Evolutionary conservation across 176 grass and related monocot species (phyloP), one percentile per base, ranked within the genome.

Genomic region (Chrysopogon serrulatus): DNA sequence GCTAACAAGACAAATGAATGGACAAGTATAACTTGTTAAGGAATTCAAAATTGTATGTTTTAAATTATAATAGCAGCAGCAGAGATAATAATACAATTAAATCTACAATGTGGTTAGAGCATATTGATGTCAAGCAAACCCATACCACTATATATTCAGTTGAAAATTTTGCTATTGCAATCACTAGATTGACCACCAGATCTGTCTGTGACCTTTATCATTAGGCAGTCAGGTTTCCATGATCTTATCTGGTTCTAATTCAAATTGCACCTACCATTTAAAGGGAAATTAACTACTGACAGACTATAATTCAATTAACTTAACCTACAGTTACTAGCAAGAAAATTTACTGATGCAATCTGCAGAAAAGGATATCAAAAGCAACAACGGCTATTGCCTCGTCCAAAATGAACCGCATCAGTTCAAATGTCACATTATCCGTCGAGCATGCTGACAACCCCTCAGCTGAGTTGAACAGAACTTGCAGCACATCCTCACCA

Each of bases 1-100:
- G 89, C 96, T 88, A 98, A 94, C 62, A 98, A 82, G 73, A 98
- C 89, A 85, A 98, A 98, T 62, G 96, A 95, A 90, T 98, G 96
- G 24, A 98, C 91, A 92, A 95, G 96, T 98, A 79, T 78, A 41
- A 75, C 32, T 72, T 67, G 77, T 94, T 89, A 98, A 98, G 91
- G 91, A 90, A 91, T 74, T 83, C 41, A 64, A 90, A 83, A 72
- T 14, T 64, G 67, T n/a, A 57, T 69, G 19, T 39, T 39, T 37
- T 8, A 24, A 17, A 77, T 51, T 14, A 78, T 34, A 83, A 75
- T 53, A 34, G 44, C 37, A 84, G 60, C 31, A 80, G 76, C 18
- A 43, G 26, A 1, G 15, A 24, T 11, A 69, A 24, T 11, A 69
- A 62, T 27, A 33, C 40, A 68, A 69, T 24, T 62, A 69, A 67